These are phyloP conservation scores for Stromatinia cepivora DNA, from an alignment of 2,329 filamentous ascomycete species.

Conservation along the genomic window DNA sequence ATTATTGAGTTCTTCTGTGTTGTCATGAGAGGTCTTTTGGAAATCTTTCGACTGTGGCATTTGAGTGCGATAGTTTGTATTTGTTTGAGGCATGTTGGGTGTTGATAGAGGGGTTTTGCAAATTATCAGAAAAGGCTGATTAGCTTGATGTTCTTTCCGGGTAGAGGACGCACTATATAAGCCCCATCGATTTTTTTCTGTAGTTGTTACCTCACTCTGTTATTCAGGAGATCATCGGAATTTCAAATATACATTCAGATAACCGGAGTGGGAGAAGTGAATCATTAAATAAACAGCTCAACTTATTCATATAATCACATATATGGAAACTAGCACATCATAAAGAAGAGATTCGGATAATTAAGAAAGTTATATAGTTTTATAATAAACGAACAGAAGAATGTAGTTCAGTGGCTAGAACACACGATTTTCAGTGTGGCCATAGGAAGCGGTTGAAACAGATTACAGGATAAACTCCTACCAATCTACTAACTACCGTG, in stretches of 20 bases:
- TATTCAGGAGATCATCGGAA: neutral
- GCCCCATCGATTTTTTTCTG: neutral
- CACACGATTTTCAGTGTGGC: too few species aligned
- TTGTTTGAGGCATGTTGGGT: neutral
- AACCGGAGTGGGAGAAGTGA: neutral
- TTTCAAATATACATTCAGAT: neutral
- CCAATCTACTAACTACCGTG: too few species aligned
- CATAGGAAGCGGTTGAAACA: too few species aligned
- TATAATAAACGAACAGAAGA: neutral
- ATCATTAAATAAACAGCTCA: neutral
- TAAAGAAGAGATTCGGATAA: neutral
- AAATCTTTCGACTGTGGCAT: neutral
- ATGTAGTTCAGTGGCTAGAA: neutral
- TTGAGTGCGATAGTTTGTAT: neutral
- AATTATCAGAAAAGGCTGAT: neutral
- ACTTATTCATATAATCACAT: neutral
- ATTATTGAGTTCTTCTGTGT: neutral
- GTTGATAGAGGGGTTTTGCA: neutral
- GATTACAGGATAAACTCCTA: too few species aligned
- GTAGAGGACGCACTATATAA: neutral
- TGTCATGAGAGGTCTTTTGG: neutral
- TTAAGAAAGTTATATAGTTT: neutral
- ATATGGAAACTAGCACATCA: accelerated
- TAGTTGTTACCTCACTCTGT: neutral
- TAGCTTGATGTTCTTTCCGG: neutral